These are phyloP conservation scores for Eucalyptus dawsonii DNA, from an alignment of 345 rosid species.

Conservation along the genomic window DNA sequence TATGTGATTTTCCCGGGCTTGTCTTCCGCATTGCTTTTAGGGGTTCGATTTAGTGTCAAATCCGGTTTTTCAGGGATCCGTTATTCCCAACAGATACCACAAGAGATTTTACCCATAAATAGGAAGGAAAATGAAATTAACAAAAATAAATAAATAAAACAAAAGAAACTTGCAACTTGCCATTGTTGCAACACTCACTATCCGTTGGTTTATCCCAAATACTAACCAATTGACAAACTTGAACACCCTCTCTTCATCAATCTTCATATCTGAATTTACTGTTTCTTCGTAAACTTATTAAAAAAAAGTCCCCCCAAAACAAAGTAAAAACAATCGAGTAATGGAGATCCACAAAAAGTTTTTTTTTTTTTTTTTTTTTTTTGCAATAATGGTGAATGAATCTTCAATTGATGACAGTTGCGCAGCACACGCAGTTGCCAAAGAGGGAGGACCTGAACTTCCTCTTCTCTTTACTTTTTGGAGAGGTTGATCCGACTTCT, in stretches of 20 bases:
- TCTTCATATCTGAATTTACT: background rate
- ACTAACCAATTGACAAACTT: background rate
- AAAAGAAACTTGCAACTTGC: background rate
- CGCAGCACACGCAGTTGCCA: conserved; percentile 60
- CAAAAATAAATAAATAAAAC: background rate
- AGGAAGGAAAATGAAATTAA: background rate
- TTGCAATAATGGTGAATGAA: background rate
- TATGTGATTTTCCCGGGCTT: no score
- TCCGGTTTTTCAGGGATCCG: no score
- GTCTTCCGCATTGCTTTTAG: no score
- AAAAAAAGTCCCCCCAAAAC: background rate
- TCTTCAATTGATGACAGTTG: conserved; percentile 26
- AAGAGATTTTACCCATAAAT: background rate
- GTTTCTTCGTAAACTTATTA: background rate
- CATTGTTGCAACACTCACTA: background rate
- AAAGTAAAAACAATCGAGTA: background rate
- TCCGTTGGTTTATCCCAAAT: background rate
- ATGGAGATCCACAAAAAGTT: background rate
- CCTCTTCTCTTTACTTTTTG: conserved; percentile 35
- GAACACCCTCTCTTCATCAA: background rate
- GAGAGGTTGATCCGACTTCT: background rate
- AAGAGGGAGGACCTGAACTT: conserved; percentile 46
- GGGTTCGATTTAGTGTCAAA: no score
- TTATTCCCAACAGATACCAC: no score
- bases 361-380: background rate